phyloP scores from a whole-genome alignment of 2,329 filamentous ascomycete genomes.

The Sarocladium kiliense region DNA sequence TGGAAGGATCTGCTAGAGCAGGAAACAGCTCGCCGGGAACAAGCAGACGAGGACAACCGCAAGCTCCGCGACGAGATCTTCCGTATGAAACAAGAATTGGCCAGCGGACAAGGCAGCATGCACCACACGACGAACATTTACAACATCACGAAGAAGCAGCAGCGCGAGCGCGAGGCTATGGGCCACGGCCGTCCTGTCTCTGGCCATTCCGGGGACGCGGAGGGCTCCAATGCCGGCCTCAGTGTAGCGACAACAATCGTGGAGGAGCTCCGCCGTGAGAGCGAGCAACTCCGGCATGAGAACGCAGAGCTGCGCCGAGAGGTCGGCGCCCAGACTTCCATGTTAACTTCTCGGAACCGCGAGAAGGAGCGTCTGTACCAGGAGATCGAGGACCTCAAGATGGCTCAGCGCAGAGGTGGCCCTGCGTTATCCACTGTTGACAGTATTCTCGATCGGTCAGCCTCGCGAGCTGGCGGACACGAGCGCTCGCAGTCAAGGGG shows the following conservation, averaged over 20 bases:
- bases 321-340: conserved; percentile 91
- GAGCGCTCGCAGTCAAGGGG: conserved; percentile 69
- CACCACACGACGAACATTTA: conserved; percentile 63
- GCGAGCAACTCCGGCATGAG: conserved; percentile 78
- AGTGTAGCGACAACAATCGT: conserved; percentile 62
- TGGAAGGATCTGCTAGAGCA: conserved; percentile 94
- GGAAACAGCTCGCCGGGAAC: conserved; percentile 82
- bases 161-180: conserved; percentile 34
- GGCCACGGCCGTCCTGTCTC: conserved; percentile 47
- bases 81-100: conserved; percentile 59
- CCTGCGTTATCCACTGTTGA: conserved; percentile 65
- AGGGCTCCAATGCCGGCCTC: conserved; percentile 45
- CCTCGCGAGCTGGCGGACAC: conserved; percentile 69
- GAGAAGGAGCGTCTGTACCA: conserved; percentile 94
- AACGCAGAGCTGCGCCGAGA: conserved; percentile 89
- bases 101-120: conserved; percentile 29
- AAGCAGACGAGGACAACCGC: conserved; percentile 84
- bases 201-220: conserved; percentile 43
- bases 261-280: conserved; percentile 67
- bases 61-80: conserved; percentile 79
- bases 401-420: conserved; percentile 71
- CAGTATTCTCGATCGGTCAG: conserved; percentile 90
- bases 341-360: conserved; percentile 92
- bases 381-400: conserved; percentile 94
- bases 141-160: conserved; percentile 53